phyloP scores from a whole-genome alignment of 148 eudicot genomes.

The Fagopyrum homotropicum region DNA sequence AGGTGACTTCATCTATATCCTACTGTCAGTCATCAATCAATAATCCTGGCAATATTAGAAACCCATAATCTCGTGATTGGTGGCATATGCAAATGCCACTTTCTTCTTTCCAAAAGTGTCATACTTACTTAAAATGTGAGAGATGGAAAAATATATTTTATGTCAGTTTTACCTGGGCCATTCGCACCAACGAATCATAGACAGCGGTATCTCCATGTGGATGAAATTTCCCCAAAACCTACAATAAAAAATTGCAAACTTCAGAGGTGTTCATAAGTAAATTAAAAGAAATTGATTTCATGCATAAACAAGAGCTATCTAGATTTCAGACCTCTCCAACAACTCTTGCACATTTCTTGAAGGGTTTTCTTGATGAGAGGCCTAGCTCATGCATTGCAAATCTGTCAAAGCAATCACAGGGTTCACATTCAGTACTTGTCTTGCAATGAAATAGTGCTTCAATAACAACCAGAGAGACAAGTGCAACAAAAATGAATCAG shows the following conservation, averaged over 20 bases:
- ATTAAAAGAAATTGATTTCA: neutral
- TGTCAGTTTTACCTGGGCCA: slow-evolving; percentile 76
- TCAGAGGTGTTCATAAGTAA: neutral
- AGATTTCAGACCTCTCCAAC: slow-evolving; percentile 79
- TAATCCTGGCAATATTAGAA: neutral
- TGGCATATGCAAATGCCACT: neutral
- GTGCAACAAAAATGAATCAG: too few species aligned
- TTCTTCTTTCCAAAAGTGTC: neutral
- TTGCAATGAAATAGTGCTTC: too few species aligned
- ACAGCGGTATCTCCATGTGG: slow-evolving; percentile 98
- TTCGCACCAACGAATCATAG: slow-evolving; percentile 88
- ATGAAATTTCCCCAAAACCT: slow-evolving; percentile 97
- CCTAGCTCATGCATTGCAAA: slow-evolving; percentile 98
- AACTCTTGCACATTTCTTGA: slow-evolving; percentile 97
- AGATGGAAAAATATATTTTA: neutral
- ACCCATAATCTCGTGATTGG: neutral
- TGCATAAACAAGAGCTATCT: neutral
- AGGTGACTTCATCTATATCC: too few species aligned
- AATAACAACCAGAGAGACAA: too few species aligned
- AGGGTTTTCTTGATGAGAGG: slow-evolving; percentile 82
- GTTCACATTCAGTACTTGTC: too few species aligned
- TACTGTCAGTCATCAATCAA: neutral
- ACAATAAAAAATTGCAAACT: slow-evolving; percentile 14
- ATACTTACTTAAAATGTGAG: neutral
- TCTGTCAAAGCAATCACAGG: slow-evolving; percentile 27